phyloP scores from a whole-genome alignment of 2,329 filamentous ascomycete species.

The Pseudocercospora fuligena region DNA sequence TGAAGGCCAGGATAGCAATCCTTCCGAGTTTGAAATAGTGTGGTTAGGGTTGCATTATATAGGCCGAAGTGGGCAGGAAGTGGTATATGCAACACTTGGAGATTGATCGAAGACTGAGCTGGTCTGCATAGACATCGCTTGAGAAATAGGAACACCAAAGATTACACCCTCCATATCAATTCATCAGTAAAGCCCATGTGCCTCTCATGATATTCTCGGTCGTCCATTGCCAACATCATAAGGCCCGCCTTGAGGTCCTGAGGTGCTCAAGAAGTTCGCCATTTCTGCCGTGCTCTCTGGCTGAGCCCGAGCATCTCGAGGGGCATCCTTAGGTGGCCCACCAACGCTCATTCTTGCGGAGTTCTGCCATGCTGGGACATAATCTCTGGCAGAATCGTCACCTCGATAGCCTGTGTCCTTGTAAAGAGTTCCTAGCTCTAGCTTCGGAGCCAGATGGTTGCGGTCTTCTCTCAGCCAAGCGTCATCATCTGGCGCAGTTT shows the following conservation, averaged over 20 bases:
- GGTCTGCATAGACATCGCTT: not conserved
- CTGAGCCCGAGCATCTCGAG: conserved; percentile 74
- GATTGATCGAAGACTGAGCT: not conserved
- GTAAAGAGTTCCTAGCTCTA: conserved; percentile 16
- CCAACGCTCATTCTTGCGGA: conserved; percentile 6
- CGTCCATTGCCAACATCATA: not conserved
- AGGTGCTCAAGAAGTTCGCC: not conserved
- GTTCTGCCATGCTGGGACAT: conserved; percentile 15
- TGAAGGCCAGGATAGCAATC: not conserved
- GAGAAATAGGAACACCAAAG: not conserved
- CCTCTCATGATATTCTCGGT: not conserved
- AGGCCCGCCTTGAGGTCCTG: not conserved
- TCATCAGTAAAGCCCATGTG: not conserved
- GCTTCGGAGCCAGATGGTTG: conserved; percentile 11
- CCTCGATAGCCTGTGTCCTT: conserved; percentile 8
- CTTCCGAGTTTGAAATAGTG: no score
- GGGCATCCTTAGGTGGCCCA: conserved; percentile 53
- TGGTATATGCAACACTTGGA: not conserved
- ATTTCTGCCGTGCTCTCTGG: conserved; percentile 48
- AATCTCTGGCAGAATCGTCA: not conserved
- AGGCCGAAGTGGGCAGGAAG: not conserved
- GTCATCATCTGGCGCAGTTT: not conserved
- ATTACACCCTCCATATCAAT: not conserved
- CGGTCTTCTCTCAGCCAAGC: conserved; percentile 1
- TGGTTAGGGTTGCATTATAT: no score